Percentiles rank a stretch among this genome's conserved stretches.
Evolutionary conservation across 164 flowering plant genomes (phyloP).

Genomic region (Nymphaea thermarum): DNA sequence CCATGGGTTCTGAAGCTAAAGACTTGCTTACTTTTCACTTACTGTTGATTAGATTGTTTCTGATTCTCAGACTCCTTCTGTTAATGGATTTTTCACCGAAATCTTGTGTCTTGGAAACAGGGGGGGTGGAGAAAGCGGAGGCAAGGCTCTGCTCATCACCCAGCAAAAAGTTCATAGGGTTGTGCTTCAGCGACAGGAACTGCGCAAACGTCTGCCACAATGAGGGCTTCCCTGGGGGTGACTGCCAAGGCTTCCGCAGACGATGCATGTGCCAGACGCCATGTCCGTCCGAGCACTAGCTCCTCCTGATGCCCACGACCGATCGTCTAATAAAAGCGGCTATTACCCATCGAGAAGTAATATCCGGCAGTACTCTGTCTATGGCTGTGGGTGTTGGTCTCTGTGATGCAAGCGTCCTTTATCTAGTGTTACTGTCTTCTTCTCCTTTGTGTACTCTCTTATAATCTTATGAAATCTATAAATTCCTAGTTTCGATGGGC

Average conservation of each 20-base stretch:
- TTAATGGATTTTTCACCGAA: neutral
- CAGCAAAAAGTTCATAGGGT: neutral
- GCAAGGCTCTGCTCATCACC: neutral
- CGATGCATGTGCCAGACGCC: conserved; percentile 5
- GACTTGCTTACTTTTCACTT: no score
- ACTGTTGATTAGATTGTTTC: no score
- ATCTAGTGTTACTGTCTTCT: neutral
- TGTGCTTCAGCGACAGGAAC: conserved; percentile 5
- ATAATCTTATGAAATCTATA: no score
- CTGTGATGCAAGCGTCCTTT: neutral
- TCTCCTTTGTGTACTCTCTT: neutral
- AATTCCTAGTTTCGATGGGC: no score
- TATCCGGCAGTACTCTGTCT: no score
- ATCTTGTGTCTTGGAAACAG: neutral
- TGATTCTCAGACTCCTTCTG: no score
- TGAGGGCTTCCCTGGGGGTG: conserved; percentile 3
- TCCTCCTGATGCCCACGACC: neutral
- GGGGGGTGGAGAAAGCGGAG: neutral
- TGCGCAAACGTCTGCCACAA: conserved; percentile 1
- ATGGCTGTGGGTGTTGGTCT: neutral
- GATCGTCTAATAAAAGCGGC: neutral
- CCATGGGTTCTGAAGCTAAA: no score
- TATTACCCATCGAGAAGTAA: no score
- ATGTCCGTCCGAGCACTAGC: neutral
- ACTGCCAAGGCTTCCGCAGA: conserved; percentile 3